Base-by-base conservation (phyloP, 2,329 filamentous ascomycete genomes). In the Neonectria neomacrospora region DNA sequence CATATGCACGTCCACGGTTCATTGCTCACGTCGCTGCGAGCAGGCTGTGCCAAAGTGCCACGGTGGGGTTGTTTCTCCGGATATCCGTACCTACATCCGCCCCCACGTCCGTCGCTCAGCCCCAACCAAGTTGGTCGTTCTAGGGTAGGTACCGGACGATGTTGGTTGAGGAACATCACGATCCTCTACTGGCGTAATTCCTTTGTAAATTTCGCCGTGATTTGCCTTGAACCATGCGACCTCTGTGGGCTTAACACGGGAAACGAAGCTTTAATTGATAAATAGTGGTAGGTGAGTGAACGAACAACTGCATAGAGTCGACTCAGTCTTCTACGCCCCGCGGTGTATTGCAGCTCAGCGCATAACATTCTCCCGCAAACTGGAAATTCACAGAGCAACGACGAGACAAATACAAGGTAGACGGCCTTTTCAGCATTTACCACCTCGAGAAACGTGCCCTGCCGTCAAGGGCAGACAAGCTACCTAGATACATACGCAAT, bases 41-140 rank as follows among this genome's bases (percentile, higher is more conserved):
- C 56, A 59, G 48, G 41, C 41, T 54, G 30, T 59, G 48, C 32
- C 28, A 34, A 34, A 30, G 41, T 59, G 56, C 47, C 18, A 32
- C 14, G n/a, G 48, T 59, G 56, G 56, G 30, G 39, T 34, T 59
- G 11, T n/a, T 28, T 16, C 50, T 54, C 39, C 39, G 11, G 41
- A 59, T 37, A 53, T 42, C 47, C 47, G 28, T 50, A 32, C 47
- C 47, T 34, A 18, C 34, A 51, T 58, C 55, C 55, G 39, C 11
- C 42, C 37, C 30, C 20, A 2, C 42, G 20, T 10, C 11, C 23
- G n/a, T 32, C 54, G 1, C 16, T 37, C 10, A 39, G 5, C 30
- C 6, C 18, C 3, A 12, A 44, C 18, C n/a, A n/a, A n/a, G n/a
- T 12, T 39, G 54, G 20, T 48, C 41, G 12, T 30, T 37, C 23